Evolutionary conservation across 164 flowering plant genomes (phyloP).

Genomic region (Houttuynia cordata): DNA sequence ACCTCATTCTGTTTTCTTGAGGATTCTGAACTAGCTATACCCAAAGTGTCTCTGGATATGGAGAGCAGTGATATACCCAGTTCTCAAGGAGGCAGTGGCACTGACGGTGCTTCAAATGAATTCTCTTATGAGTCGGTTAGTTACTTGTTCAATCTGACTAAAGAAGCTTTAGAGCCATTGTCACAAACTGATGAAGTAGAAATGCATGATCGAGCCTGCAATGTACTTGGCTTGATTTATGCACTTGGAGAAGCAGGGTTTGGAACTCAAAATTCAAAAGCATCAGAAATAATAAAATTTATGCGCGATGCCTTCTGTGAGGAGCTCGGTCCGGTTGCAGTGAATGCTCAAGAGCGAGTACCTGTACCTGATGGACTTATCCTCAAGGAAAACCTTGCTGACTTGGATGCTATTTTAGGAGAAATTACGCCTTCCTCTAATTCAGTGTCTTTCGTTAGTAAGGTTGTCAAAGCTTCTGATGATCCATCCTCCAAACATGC

Average conservation of each 20-base stretch:
- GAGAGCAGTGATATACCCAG: conserved; percentile 22
- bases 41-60: conserved; percentile 12
- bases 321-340: conserved; percentile 74
- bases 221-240: conserved; percentile 56
- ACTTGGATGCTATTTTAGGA: conserved; percentile 50
- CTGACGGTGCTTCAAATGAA: conserved; percentile 11
- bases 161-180: conserved; percentile 50
- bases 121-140: conserved; percentile 36
- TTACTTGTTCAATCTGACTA: conserved; percentile 33
- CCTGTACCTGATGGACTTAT: conserved; percentile 61
- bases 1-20: conserved; percentile 38
- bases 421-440: conserved; percentile 31
- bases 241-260: conserved; percentile 28
- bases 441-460: conserved; percentile 32
- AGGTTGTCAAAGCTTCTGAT: conserved; percentile 15
- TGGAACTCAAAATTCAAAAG: conserved; percentile 16
- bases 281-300: conserved; percentile 25
- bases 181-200: conserved; percentile 61
- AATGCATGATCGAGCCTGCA: conserved; percentile 62
- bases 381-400: conserved; percentile 54
- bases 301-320: conserved; percentile 39
- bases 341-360: conserved; percentile 66
- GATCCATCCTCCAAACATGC: conserved; percentile 20
- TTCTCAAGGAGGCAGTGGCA: conserved; percentile 15
- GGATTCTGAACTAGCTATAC: conserved; percentile 11